These are phyloP conservation scores for Poronia punctata DNA, from an alignment of 495 filamentous ascomycete species.

Conservation along the genomic window DNA sequence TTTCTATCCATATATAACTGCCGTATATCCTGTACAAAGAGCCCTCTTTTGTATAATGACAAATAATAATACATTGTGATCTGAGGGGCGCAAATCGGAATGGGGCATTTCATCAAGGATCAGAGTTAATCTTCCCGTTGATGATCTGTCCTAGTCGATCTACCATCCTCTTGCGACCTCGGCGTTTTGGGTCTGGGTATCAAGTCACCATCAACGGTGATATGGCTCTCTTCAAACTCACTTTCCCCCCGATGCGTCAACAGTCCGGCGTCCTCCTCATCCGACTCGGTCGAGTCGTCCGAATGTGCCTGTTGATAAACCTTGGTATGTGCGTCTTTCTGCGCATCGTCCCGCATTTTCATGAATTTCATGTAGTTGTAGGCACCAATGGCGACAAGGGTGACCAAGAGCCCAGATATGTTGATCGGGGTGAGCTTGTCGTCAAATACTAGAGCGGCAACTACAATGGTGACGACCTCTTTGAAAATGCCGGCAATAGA, in stretches of 20 bases:
- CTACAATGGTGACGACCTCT: slow-evolving; percentile 92
- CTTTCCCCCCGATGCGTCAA: slow-evolving; percentile 27
- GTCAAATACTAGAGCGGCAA: slow-evolving; percentile 81
- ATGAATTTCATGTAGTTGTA: slow-evolving; percentile 95
- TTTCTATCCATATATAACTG: not conserved
- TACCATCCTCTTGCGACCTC: slow-evolving; percentile 9
- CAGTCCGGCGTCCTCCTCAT: slow-evolving; percentile 23
- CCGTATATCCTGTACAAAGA: slow-evolving; percentile 4
- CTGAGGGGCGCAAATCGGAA: slow-evolving; percentile 11
- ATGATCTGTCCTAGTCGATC: slow-evolving; percentile 19
- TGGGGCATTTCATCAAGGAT: not conserved
- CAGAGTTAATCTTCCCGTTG: slow-evolving; percentile 19
- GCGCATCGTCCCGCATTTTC: slow-evolving; percentile 75
- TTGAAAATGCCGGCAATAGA: slow-evolving; percentile 99
- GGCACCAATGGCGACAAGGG: slow-evolving; percentile 72
- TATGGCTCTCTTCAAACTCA: slow-evolving; percentile 20
- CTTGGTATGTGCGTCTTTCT: slow-evolving; percentile 33
- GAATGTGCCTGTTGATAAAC: slow-evolving; percentile 19
- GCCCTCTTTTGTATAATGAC: not conserved
- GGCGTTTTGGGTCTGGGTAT: slow-evolving; percentile 21
- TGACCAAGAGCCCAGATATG: slow-evolving; percentile 77
- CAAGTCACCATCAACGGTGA: slow-evolving; percentile 27
- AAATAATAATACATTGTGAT: not conserved
- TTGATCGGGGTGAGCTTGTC: slow-evolving; percentile 89
- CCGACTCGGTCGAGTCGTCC: slow-evolving; percentile 22